A percentile compares a stretch with the other conserved stretches of the same genome.
Conservation (phyloP, 306 rosid genomes). For the Argentina anserina region DNA sequence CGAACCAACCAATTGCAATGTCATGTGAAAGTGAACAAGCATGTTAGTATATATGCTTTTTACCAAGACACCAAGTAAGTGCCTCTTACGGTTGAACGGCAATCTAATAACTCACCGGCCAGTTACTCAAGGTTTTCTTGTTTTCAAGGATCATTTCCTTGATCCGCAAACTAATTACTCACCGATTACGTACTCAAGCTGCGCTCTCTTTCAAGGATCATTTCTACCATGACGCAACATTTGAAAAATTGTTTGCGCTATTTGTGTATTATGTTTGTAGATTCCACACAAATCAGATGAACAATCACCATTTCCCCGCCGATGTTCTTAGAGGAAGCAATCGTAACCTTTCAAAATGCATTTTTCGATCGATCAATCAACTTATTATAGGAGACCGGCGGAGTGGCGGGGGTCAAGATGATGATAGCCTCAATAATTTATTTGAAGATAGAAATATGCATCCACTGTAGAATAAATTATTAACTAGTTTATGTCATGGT, state of each 20-base stretch:
- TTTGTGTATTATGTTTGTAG: background rate
- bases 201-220: no score
- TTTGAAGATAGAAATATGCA: background rate
- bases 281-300: background rate
- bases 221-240: background rate
- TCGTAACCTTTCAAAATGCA: background rate
- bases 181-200: no score
- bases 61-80: background rate
- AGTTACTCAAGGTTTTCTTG: background rate
- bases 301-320: background rate
- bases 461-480: no score
- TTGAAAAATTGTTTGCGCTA: background rate
- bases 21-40: background rate
- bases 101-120: background rate
- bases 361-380: background rate
- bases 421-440: background rate
- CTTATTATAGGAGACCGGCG: background rate
- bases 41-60: background rate
- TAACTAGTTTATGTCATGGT: background rate
- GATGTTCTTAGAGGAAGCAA: background rate
- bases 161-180: no score
- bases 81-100: background rate
- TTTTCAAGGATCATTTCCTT: background rate
- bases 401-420: no score
- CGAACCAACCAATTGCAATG: background rate